phyloP scores from a whole-genome alignment of 129 eudicot species.

The Chrysanthemum lavandulifolium region DNA sequence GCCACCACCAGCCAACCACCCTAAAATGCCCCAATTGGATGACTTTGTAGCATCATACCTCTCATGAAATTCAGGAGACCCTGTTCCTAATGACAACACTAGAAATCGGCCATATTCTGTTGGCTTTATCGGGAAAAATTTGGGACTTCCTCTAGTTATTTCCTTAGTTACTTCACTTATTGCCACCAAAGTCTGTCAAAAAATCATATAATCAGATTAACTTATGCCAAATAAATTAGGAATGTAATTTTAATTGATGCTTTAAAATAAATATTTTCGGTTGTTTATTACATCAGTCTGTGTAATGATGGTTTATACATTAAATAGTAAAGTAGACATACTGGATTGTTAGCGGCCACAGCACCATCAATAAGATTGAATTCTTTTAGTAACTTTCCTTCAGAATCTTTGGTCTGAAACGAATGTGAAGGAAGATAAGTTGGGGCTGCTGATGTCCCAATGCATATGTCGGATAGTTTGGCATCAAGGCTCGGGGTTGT shows the following conservation, averaged over 20 bases:
- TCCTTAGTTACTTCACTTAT: constrained; percentile 43
- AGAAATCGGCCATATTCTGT: constrained; percentile 35
- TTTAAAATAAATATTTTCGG: neutral
- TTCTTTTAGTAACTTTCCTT: constrained; percentile 21
- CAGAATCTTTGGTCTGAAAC: constrained; percentile 25
- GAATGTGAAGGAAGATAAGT: constrained; percentile 43
- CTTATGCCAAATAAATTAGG: neutral
- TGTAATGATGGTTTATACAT: neutral
- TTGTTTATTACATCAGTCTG: neutral
- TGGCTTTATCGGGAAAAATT: constrained; percentile 27
- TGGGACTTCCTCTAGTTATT: constrained; percentile 25
- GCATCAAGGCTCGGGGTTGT: constrained; percentile 39
- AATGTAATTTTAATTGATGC: neutral
- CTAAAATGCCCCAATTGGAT: constrained; percentile 46
- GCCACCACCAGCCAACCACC: constrained; percentile 43
- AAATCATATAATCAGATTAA: neutral
- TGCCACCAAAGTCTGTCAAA: constrained; percentile 40
- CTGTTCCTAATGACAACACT: constrained; percentile 51
- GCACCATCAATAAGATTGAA: constrained; percentile 61
- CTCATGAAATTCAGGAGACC: constrained; percentile 32
- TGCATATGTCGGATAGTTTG: constrained; percentile 44
- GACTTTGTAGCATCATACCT: constrained; percentile 37
- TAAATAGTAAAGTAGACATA: neutral
- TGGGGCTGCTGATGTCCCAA: constrained; percentile 60
- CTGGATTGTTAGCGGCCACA: constrained; percentile 46